phyloP scores from a whole-genome alignment of 1,284 basidiomycete genomes.

The Tremellales sp. region DNA sequence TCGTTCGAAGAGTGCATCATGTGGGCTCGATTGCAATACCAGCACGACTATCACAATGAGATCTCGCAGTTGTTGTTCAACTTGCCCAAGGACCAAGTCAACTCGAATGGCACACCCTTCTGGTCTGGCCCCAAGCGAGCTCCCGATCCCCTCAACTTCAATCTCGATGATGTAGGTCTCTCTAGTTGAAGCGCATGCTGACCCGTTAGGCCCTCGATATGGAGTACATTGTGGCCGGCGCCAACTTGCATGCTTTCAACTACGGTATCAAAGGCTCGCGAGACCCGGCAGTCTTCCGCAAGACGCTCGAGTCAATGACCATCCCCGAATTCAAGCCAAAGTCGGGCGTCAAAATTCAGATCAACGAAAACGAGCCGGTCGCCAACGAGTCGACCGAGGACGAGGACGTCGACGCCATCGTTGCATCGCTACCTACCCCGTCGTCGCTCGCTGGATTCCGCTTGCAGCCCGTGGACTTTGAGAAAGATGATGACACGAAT shows the following conservation, averaged over 20 bases:
- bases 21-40: conserved; percentile 95
- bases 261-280: conserved; percentile 91
- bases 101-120: conserved; percentile 88
- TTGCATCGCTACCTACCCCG: conserved; percentile 72
- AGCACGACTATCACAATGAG: conserved; percentile 89
- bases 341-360: conserved; percentile 89
- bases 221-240: conserved; percentile 84
- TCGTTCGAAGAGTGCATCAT: conserved; percentile 96
- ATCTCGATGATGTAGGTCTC: conserved; percentile 72
- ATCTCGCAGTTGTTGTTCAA: conserved; percentile 92
- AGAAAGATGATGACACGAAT: conserved; percentile 99
- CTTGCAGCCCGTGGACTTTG: conserved; percentile 91
- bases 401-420: conserved; percentile 58
- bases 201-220: conserved; percentile 70
- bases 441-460: conserved; percentile 92
- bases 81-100: conserved; percentile 86
- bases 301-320: conserved; percentile 75
- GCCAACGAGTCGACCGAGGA: conserved; percentile 55
- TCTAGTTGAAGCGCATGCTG: conserved; percentile 8
- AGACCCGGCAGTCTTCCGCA: conserved; percentile 75
- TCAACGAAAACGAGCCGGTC: conserved; percentile 86
- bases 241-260: conserved; percentile 97
- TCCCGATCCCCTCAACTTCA: conserved; percentile 85
- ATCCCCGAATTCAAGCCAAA: conserved; percentile 92
- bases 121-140: conserved; percentile 98